Evolutionary conservation across 2,329 filamentous ascomycete species (phyloP).

Genomic region (Cladosporium sp.): DNA sequence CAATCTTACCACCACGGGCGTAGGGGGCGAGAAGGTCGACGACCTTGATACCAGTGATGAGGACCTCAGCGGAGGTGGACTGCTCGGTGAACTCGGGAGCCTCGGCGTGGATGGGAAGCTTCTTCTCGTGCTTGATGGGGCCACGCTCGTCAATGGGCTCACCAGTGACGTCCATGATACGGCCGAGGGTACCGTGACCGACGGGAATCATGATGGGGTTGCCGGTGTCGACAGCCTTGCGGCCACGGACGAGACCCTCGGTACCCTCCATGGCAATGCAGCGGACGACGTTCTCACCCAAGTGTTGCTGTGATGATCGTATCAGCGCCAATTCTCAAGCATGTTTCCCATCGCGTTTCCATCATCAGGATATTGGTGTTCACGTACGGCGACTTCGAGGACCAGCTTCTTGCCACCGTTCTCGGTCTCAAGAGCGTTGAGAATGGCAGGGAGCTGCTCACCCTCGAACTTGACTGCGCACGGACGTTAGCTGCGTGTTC

Average conservation of each 20-base stretch:
- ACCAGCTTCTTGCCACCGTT: constrained; percentile 94
- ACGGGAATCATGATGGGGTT: constrained; percentile 95
- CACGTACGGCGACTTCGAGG: constrained; percentile 88
- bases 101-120: constrained; percentile 87
- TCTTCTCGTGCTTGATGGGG: constrained; percentile 90
- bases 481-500: constrained; percentile 23
- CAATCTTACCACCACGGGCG: constrained; percentile 99
- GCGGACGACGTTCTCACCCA: constrained; percentile 98
- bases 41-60: constrained; percentile 99
- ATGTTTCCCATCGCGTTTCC: constrained; percentile 1
- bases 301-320: constrained; percentile 72
- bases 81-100: constrained; percentile 90
- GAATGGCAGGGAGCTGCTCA: constrained; percentile 90
- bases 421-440: constrained; percentile 88
- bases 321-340: constrained; percentile 11
- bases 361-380: constrained; percentile 18
- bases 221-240: constrained; percentile 81
- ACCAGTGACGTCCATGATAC: constrained; percentile 99
- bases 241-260: constrained; percentile 96
- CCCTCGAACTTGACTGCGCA: constrained; percentile 88
- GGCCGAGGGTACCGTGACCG: constrained; percentile 86
- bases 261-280: constrained; percentile 99
- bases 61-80: constrained; percentile 92
- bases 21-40: constrained; percentile 98
- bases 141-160: constrained; percentile 99